Percentiles rank a stretch among this genome's conserved stretches.
Conservation (phyloP, 306 rosid genomes). For the Phaseolus lunatus region DNA sequence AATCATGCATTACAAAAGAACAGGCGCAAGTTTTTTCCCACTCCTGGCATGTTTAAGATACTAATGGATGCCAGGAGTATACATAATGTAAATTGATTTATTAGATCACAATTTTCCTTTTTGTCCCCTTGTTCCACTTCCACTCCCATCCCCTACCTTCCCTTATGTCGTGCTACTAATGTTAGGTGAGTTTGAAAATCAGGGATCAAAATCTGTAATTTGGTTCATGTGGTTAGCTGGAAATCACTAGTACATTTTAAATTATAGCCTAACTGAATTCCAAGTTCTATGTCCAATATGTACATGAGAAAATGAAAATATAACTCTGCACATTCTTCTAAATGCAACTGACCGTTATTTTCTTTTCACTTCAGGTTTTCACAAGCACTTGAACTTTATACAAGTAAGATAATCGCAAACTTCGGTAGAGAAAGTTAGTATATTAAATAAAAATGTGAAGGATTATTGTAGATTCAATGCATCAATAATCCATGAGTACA, state of each 20-base stretch:
- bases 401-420: too few species aligned
- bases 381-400: neutral
- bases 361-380: neutral
- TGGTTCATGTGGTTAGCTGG: neutral
- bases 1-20: conserved; percentile 1
- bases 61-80: conserved; percentile 1
- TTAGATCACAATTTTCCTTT: neutral
- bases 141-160: neutral
- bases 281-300: neutral
- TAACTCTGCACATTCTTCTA: neutral
- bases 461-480: conserved; percentile 16
- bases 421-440: conserved; percentile 17
- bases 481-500: conserved; percentile 16
- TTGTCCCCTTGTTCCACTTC: neutral
- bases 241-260: conserved; percentile 12
- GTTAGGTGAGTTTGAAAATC: neutral
- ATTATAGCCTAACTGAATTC: conserved; percentile 9
- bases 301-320: conserved; percentile 15
- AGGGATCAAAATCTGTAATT: conserved; percentile 20
- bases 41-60: neutral
- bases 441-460: conserved; percentile 19
- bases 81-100: neutral
- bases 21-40: neutral
- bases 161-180: neutral
- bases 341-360: neutral